phyloP scores from a whole-genome alignment of 2,329 filamentous ascomycete species.

The Microthyrium microscopicum region DNA sequence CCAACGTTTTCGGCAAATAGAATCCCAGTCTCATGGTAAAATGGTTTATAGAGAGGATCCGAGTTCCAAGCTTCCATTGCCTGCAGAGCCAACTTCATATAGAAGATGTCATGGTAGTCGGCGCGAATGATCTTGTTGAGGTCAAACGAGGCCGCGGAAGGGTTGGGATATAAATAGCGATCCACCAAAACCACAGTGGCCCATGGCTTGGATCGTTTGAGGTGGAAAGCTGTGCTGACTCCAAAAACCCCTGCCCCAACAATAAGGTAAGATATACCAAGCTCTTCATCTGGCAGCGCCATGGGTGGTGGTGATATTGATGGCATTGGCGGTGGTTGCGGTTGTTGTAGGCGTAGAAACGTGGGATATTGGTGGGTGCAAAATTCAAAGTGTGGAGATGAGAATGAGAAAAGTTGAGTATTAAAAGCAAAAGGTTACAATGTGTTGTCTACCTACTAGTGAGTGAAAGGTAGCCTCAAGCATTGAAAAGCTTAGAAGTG shows the following conservation, averaged over 20 bases:
- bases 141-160: conserved; percentile 48
- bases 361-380: no score
- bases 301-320: no score
- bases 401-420: no score
- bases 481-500: no score
- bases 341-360: no score
- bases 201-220: conserved; percentile 23
- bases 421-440: no score
- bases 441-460: no score
- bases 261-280: conserved; percentile 13
- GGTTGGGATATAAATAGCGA: conserved; percentile 15
- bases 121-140: conserved; percentile 58
- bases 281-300: no score
- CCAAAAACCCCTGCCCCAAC: conserved; percentile 22
- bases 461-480: no score
- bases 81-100: conserved; percentile 48
- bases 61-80: conserved; percentile 44
- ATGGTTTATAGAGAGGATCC: conserved; percentile 38
- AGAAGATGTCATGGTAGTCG: conserved; percentile 48
- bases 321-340: no score
- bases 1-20: conserved; percentile 30
- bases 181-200: conserved; percentile 25
- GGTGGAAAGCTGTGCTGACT: conserved; percentile 22
- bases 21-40: conserved; percentile 36
- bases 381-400: no score